Evolutionary conservation across 2,329 filamentous ascomycete species (phyloP), one percentile per base, ranked within the genome.

Genomic region (Aschersonia sp.): DNA sequence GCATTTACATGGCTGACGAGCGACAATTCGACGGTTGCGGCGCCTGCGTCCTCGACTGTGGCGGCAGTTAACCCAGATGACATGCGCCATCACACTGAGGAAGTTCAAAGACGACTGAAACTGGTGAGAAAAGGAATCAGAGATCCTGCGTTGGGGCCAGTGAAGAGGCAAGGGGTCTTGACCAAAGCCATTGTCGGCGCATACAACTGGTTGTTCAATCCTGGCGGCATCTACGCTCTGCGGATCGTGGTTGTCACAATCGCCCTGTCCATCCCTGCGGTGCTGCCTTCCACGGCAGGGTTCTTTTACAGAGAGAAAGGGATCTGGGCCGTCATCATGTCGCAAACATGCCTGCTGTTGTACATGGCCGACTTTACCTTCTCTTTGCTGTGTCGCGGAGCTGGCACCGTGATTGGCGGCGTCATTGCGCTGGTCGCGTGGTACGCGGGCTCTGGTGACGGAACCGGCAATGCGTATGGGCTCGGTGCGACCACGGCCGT

Each of bases 261-360:
- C 9, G 70, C 65, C 0, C 56, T 64, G 0, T 55, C 59, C 0
- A 65, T 75, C 5, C 67, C 71, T 0, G 63, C 66, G 0, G 60
- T 62, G 0, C 58, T 75, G 4, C 66, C 68, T 0, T 54, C 57
- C 30, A 64, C 62, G 1, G 65, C 71, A 0, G 70, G 68, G 1
- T 75, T 76, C 53, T 74, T 66, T 51, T 74, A 72, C 45, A 64
- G 70, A 3, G 65, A 74, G 48, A 73, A 72, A 53, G 71, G 72
- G 0, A 58, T 76, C 0, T 76, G 72, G 72, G 69, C 61, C 0
- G 55, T 74, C 7, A 73, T 76, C 41, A 75, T 70, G 56, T 71
- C 64, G 0, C 72, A 75, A 52, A 70, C 68, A 0, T 64, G 62
- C 1, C 51, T 75, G 2, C 59, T 74, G 1, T 59, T 69, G 8